Evolutionary conservation across 805 yeast genomes (phyloP), one percentile per base, ranked within the genome.

Genomic region (Wickerhamomyces ciferrii): DNA sequence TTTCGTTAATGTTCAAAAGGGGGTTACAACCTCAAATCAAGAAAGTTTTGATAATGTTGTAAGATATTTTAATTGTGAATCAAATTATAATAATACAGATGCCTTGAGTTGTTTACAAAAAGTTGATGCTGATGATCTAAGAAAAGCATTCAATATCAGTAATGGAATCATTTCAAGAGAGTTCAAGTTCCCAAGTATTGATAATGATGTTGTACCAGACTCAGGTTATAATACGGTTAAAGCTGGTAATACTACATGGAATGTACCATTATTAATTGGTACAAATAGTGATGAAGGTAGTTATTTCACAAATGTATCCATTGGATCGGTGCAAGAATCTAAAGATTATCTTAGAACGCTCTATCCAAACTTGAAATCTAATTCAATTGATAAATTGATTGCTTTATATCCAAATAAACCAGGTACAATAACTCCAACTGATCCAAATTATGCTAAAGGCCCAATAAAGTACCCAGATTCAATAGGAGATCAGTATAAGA

Each of bases 211-310:
- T 17, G 11, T 51, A 29, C 49, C 52, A 45, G 43, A 42, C 34
- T 49, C 51, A 9, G 44, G 50, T 10, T 53, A 46, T 37, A 43
- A 45, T 14, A 36, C 47, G 2, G 45, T 48, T 20, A 31, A 11
- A 13, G 29, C 19, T 18, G 52, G 52, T 38, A 47, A 48, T 13
- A 24, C 4, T 19, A 49, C 43, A 32, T 51, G 52, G 11, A 52
- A 55, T 32, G 52, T 53, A 25, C 56, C 58, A 19, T 29, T 56
- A 2, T 41, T 58, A 19, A 55, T 58, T 29, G 62, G 62, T 4
- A 45, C 52, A 6, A 55, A 50, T 41, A 49, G 57, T 11, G 60
- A 58, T 36, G 55, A 56, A 20, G 60, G 60, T 9, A n/a, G n/a
- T n/a, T n/a, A n/a, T n/a, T n/a, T n/a, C n/a, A n/a, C n/a, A n/a